Conservation (phyloP, 2,329 filamentous ascomycete species). For the Fusarium solani-melongenae region DNA sequence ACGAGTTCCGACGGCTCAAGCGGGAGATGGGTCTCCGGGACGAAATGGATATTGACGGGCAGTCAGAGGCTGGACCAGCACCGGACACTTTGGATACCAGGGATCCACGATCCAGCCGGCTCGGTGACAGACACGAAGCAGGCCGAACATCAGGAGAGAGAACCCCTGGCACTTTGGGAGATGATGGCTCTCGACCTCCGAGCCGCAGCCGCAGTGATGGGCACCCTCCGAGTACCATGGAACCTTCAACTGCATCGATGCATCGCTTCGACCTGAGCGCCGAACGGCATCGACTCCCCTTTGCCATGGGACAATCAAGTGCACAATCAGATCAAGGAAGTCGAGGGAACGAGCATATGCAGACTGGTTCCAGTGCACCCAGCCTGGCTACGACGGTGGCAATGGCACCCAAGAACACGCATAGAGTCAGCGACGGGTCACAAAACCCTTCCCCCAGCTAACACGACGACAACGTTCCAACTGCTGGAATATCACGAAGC, state of each 20-base stretch:
- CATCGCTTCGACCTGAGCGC: constrained; percentile 35
- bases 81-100: constrained; percentile 25
- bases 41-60: constrained; percentile 27
- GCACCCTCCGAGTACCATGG: constrained; percentile 30
- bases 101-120: constrained; percentile 13
- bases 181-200: constrained; percentile 33
- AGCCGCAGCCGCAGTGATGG: constrained; percentile 39
- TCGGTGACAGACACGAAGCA: constrained; percentile 28
- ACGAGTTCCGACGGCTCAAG: constrained; percentile 63
- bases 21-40: constrained; percentile 42
- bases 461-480: background rate
- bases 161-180: constrained; percentile 33
- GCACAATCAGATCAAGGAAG: constrained; percentile 20
- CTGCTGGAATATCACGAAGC: background rate
- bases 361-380: constrained; percentile 4
- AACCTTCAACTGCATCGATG: constrained; percentile 34
- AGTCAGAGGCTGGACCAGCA: constrained; percentile 24
- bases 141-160: constrained; percentile 30
- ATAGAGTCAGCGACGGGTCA: constrained; percentile 31
- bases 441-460: constrained; percentile 36
- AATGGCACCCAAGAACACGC: constrained; percentile 20
- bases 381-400: constrained; percentile 13
- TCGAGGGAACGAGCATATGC: constrained; percentile 21
- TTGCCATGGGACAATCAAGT: constrained; percentile 13
- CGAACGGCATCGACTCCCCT: constrained; percentile 37